Percentiles rank a stretch among this genome's conserved stretches.
phyloP scores from a whole-genome alignment of 164 flowering plant species.

The Piper longum region DNA sequence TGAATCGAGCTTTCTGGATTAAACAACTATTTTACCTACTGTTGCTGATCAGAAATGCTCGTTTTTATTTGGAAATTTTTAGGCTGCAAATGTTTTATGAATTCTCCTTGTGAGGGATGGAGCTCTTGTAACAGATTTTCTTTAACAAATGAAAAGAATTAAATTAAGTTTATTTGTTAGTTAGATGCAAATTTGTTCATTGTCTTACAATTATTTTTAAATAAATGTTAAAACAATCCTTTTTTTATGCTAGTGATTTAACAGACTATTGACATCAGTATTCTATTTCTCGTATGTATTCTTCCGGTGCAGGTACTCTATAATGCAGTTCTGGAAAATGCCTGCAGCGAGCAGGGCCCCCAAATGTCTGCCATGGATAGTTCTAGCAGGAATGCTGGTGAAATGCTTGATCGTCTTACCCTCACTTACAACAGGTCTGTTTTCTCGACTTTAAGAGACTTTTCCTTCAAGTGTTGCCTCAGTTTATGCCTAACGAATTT shows the following conservation, averaged over 20 bases:
- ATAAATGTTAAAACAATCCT: neutral
- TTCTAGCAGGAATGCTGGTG: constrained; percentile 98
- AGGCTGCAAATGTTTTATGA: too few relatives aligned
- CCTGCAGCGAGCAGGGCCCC: constrained; percentile 97
- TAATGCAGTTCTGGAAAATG: constrained; percentile 88
- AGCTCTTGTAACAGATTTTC: too few relatives aligned
- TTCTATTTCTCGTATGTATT: neutral
- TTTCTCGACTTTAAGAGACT: constrained; percentile 6
- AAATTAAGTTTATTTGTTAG: too few relatives aligned
- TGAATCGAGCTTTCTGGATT: too few relatives aligned
- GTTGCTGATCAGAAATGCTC: too few relatives aligned
- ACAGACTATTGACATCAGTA: neutral
- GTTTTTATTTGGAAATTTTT: too few relatives aligned
- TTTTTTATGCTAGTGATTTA: neutral
- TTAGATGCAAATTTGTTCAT: too few relatives aligned
- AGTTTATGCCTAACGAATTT: neutral
- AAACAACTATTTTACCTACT: too few relatives aligned
- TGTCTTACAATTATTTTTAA: neutral
- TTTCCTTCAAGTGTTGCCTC: constrained; percentile 2
- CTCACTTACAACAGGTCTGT: constrained; percentile 84
- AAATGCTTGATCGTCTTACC: constrained; percentile 96
- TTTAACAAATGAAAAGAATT: too few relatives aligned
- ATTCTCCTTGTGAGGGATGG: too few relatives aligned
- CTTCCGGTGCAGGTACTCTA: constrained; percentile 42
- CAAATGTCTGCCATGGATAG: constrained; percentile 99